Evolutionary conservation across 179 eudicot genomes (phyloP), one percentile per base, ranked within the genome.

Genomic region (Spinacia oleracea): DNA sequence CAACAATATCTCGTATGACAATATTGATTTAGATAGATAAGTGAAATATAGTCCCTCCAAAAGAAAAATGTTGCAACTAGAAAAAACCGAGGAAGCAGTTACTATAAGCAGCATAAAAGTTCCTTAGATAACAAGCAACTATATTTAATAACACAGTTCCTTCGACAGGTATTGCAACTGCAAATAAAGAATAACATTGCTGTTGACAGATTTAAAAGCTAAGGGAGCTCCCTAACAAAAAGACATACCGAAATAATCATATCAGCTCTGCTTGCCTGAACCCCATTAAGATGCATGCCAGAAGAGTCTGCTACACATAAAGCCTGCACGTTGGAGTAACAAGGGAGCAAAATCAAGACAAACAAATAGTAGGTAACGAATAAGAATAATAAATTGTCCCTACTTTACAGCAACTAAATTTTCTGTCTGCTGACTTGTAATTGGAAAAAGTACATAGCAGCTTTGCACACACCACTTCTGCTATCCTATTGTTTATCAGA

Each of bases 211-310:
- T 18, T 45, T 20, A 31, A 10, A 60, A 5, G 27, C 10, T 20
- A 69, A 70, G 20, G 32, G 21, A 65, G 58, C 59, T 45, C 56
- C n/a, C 62, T 56, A 38, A 32, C 40, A 23, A 42, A 70, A 80
- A 53, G 35, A 81, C 78, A 65, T 87, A 94, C 99, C 81, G 99
- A 85, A 80, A 96, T 89, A 69, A 96, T 89, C 99, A 96, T 92
- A 85, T 92, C 97, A 82, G 98, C 99, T 80, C 97, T 85, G 90
- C 89, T 88, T 63, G 81, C 55, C 81, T 79, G 91, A 83, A 96
- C 89, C 46, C 99, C 99, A 84, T 90, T 96, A 78, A 91, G 83
- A 81, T 94, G 98, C 85, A 90, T 89, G 42, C 82, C 53, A 77
- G 38, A 67, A 23, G 87, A 65, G 48, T 86, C 92, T 73, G 91